phyloP scores from a whole-genome alignment of 345 rosid genomes.

The Mangifera indica region DNA sequence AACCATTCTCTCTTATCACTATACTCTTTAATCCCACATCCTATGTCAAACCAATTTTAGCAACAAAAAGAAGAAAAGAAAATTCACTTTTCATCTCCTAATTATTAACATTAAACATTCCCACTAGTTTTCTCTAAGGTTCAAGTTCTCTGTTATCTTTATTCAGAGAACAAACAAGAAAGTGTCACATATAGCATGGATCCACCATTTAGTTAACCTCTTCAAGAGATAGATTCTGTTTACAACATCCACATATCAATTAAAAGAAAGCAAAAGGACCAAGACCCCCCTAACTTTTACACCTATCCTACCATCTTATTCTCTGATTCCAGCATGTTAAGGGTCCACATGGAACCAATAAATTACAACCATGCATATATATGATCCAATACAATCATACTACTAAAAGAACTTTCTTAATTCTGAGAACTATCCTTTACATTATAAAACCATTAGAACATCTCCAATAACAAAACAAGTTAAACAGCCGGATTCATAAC shows the following conservation, averaged over 20 bases:
- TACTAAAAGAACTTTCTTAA: background rate
- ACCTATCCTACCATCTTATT: background rate
- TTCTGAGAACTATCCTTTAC: background rate
- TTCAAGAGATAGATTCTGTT: background rate
- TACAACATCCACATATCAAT: background rate
- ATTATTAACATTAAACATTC: background rate
- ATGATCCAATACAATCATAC: background rate
- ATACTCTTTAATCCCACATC: background rate
- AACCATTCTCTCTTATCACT: background rate
- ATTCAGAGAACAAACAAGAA: background rate
- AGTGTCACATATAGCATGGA: background rate
- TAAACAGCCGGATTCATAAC: too few relatives aligned
- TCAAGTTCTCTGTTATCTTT: background rate
- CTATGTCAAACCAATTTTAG: background rate
- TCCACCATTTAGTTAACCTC: background rate
- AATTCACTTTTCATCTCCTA: background rate
- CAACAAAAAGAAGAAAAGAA: background rate
- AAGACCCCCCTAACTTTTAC: background rate
- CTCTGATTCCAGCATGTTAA: background rate
- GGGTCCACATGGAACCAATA: constrained; percentile 1
- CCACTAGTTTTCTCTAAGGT: background rate
- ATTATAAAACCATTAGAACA: background rate
- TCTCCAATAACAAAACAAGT: background rate
- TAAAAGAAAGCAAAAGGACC: background rate
- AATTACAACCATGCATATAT: background rate